Percentiles rank a stretch among this genome's conserved stretches.
phyloP scores from a whole-genome alignment of 495 filamentous ascomycete species.

The Aspergillus leporis region DNA sequence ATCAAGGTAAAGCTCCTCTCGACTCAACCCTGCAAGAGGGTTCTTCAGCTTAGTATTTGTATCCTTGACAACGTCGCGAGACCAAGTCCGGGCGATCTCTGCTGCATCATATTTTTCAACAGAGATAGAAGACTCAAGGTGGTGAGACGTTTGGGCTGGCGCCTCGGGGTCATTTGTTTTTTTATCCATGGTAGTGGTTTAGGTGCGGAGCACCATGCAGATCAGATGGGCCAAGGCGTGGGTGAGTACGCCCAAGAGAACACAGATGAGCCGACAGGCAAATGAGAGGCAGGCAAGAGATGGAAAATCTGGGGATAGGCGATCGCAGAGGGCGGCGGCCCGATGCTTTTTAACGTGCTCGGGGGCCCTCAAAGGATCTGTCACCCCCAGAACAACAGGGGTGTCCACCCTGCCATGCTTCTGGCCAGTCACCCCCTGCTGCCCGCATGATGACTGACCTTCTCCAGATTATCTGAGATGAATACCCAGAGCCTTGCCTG shows the following conservation, averaged over 20 bases:
- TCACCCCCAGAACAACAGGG: background rate
- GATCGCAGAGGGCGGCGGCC: slow-evolving; percentile 4
- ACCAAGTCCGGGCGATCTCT: slow-evolving; percentile 17
- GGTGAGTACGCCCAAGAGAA: background rate
- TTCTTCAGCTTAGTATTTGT: slow-evolving; percentile 35
- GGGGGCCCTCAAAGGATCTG: background rate
- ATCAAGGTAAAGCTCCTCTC: slow-evolving; percentile 54
- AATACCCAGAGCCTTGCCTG: background rate
- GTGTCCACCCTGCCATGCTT: background rate
- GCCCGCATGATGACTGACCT: slow-evolving; percentile 10
- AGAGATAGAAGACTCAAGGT: slow-evolving; percentile 14
- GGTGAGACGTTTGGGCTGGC: slow-evolving; percentile 3
- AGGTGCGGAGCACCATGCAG: slow-evolving; percentile 4
- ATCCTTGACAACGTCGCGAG: slow-evolving; percentile 10
- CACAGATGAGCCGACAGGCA: slow-evolving; percentile 2
- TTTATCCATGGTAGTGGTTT: slow-evolving; percentile 13
- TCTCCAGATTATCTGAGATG: slow-evolving; percentile 5
- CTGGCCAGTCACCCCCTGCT: background rate
- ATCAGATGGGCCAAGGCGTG: slow-evolving; percentile 7
- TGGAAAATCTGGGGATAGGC: slow-evolving; percentile 3
- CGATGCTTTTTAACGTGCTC: slow-evolving; percentile 13
- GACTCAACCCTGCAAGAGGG: slow-evolving; percentile 57
- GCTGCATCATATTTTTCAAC: slow-evolving; percentile 14
- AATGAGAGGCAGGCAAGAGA: slow-evolving; percentile 12
- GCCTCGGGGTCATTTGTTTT: slow-evolving; percentile 17